Base-by-base conservation (phyloP, 164 flowering plant genomes). In the Paratinospora sagittata region DNA sequence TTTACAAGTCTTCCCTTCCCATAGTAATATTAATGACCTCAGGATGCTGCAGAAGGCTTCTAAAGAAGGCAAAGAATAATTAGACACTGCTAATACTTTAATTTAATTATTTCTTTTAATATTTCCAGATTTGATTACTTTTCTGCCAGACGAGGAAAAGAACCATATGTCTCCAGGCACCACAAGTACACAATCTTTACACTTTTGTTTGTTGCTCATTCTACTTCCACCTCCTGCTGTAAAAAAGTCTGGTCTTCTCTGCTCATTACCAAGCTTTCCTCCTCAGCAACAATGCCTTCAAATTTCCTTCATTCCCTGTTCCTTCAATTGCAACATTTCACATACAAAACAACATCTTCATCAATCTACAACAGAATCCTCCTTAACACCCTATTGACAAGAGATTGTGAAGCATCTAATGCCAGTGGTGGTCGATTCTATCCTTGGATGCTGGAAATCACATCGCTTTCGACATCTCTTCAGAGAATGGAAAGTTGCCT, bases 401-500 rank as follows among this genome's bases (percentile, higher is more conserved):
- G 24, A 23, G 21, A 19, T 55, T 55, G 61, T 19, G 61, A 37
- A 36, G 26, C 36, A 33, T 58, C 24, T 36, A 26, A 70, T 14
- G 34, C 52, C 52, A 10, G 62, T 47, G 73, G 24, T 41, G 57
- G 61, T 47, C 30, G 39, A 23, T 47, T 64, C 21, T 45, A 47
- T 45, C n/a, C 47, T 19, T 43, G 27, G 37, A 47, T 43, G 60
- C 68, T 27, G 43, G 73, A 69, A 27, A 45, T 10, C 30, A 13
- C n/a, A 10, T 71, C n/a, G 27, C 12, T 21, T 37, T 27, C 55
- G 24, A 24, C 55, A 66, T 14, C n/a, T 71, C 41, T 64, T 71
- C 63, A 47, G 14, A 71, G 73, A 68, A 34, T 71, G 73, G 73
- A 71, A 64, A 45, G 73, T 64, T 47, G 68, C 73, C 23, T 71